Evolutionary conservation across 2,329 filamentous ascomycete genomes (phyloP).

Genomic region (Penicillium thymicola): DNA sequence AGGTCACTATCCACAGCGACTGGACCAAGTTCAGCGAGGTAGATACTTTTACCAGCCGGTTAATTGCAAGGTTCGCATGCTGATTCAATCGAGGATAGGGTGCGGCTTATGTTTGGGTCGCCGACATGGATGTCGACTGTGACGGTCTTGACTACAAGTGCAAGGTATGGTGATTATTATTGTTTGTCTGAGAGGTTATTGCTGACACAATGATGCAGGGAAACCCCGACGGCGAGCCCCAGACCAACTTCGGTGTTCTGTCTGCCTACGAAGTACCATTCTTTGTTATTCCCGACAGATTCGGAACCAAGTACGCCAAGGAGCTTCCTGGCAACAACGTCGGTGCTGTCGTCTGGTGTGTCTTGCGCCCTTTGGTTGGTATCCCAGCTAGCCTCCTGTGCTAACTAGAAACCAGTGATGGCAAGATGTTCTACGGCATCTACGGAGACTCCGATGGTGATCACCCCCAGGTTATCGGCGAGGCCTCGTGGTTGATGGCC

Average conservation of each 20-base stretch:
- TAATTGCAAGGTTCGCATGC: not conserved
- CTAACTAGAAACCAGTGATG: conserved; percentile 15
- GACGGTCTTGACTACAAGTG: conserved; percentile 30
- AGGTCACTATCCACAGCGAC: conserved; percentile 29
- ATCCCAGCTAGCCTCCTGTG: not conserved
- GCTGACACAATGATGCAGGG: conserved; percentile 16
- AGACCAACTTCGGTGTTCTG: conserved; percentile 31
- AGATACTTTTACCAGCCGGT: not conserved
- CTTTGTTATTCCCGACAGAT: conserved; percentile 32
- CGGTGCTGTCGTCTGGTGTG: conserved; percentile 31
- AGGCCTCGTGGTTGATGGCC: conserved; percentile 36
- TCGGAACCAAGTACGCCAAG: conserved; percentile 17
- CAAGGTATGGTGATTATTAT: conserved; percentile 10
- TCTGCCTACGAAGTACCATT: conserved; percentile 33
- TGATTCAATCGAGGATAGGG: conserved; percentile 16
- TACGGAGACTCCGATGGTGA: conserved; percentile 32
- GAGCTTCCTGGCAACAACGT: conserved; percentile 29
- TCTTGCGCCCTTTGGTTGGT: too few relatives aligned
- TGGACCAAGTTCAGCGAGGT: conserved; percentile 27
- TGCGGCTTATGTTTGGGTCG: conserved; percentile 28
- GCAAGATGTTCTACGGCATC: conserved; percentile 36
- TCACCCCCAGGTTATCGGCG: conserved; percentile 29
- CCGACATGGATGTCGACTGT: conserved; percentile 36
- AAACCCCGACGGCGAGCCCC: conserved; percentile 25
- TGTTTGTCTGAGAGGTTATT: not conserved